phyloP scores from a whole-genome alignment of 2,329 filamentous ascomycete species.

The Monilinia vaccinii-corymbosi region DNA sequence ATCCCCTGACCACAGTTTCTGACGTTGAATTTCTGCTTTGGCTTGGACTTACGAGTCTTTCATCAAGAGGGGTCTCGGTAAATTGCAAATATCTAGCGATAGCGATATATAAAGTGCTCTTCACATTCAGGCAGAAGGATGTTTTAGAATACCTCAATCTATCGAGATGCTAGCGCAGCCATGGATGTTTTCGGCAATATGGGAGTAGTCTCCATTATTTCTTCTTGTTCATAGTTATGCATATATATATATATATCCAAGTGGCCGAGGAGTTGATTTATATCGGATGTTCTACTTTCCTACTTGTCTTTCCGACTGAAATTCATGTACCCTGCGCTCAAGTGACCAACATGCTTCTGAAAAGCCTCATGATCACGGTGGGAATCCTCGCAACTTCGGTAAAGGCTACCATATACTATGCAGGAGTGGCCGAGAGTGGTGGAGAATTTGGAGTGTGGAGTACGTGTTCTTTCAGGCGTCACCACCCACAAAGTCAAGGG shows the following conservation, averaged over 20 bases:
- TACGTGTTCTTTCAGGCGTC: slow-evolving; percentile 2
- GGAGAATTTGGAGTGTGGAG: slow-evolving; percentile 40
- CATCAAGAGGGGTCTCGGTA: background rate
- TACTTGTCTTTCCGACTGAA: background rate
- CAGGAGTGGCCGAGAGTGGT: slow-evolving; percentile 39
- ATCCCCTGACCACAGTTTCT: background rate
- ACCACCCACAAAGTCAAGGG: background rate
- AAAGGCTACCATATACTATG: slow-evolving; percentile 37
- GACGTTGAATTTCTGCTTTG: background rate
- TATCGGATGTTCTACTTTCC: background rate
- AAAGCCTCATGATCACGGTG: background rate
- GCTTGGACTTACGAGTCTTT: too few species aligned
- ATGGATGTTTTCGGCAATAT: background rate
- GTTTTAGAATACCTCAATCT: background rate
- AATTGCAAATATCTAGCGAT: background rate
- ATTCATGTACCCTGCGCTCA: background rate
- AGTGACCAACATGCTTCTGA: background rate
- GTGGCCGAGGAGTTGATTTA: too few species aligned
- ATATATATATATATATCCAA: background rate
- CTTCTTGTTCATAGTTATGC: background rate
- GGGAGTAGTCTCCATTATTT: background rate
- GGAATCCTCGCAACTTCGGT: background rate
- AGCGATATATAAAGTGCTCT: background rate
- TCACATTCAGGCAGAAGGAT: background rate
- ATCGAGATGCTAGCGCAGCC: background rate